These are phyloP conservation scores for Penicillium concentricum DNA, from an alignment of 2,329 filamentous ascomycete genomes.

Conservation along the genomic window DNA sequence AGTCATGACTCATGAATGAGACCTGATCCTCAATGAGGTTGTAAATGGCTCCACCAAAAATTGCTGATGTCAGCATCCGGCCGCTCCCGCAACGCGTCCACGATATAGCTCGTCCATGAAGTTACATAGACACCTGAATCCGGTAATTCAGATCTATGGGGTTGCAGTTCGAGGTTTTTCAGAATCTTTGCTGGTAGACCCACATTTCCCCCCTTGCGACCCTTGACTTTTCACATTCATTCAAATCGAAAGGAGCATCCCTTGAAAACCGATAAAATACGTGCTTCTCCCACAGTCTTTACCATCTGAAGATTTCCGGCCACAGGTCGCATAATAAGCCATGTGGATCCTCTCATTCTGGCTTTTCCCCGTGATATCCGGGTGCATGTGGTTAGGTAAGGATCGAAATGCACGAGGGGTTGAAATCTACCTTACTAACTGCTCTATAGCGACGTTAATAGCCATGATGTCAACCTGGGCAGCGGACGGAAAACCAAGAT, in stretches of 20 bases:
- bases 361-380: slow-evolving; percentile 7
- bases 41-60: neutral
- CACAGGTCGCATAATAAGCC: neutral
- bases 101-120: neutral
- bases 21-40: neutral
- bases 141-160: neutral
- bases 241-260: neutral
- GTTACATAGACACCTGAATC: neutral
- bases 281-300: neutral
- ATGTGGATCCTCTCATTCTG: slow-evolving; percentile 14
- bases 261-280: slow-evolving; percentile 3
- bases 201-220: neutral
- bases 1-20: neutral
- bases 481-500: slow-evolving; percentile 7
- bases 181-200: neutral
- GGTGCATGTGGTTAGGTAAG: slow-evolving; percentile 13
- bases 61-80: slow-evolving; percentile 1
- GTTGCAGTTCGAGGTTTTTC: neutral
- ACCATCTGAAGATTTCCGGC: neutral
- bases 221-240: neutral
- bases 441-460: slow-evolving; percentile 1
- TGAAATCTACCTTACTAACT: neutral
- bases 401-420: neutral
- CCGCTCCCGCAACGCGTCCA: neutral
- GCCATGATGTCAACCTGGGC: slow-evolving; percentile 8